Percentiles rank a stretch among this genome's conserved stretches.
These are phyloP conservation scores for Exophiala dermatitidis DNA, from an alignment of 2,329 filamentous ascomycete species.

Conservation along the genomic window DNA sequence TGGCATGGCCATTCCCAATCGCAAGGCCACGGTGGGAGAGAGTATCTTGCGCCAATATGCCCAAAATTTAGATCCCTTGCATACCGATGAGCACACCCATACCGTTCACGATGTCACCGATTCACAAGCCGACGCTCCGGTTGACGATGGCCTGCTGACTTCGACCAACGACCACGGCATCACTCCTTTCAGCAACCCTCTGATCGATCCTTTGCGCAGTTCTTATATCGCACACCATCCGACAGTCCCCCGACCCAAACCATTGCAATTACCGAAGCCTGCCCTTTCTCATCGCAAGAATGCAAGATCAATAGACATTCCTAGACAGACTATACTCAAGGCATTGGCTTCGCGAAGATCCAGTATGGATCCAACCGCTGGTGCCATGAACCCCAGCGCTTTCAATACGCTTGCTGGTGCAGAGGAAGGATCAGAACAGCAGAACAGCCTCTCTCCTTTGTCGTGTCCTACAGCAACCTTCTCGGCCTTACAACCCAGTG, in stretches of 20 bases:
- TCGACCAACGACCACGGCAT: slow-evolving; percentile 9
- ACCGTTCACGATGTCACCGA: slow-evolving; percentile 13
- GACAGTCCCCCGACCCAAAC: slow-evolving; percentile 31
- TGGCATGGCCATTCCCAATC: slow-evolving; percentile 27
- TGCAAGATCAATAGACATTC: slow-evolving; percentile 58
- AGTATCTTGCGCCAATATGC: slow-evolving; percentile 40
- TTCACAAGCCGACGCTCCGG: slow-evolving; percentile 22
- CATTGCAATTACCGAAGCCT: slow-evolving; percentile 33
- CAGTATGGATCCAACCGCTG: slow-evolving; percentile 53
- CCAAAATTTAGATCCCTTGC: slow-evolving; percentile 38
- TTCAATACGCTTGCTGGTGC: slow-evolving; percentile 4
- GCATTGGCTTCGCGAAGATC: slow-evolving; percentile 59
- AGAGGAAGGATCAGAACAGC: slow-evolving; percentile 16
- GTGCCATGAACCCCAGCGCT: slow-evolving; percentile 14
- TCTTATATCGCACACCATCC: slow-evolving; percentile 26
- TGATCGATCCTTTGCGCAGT: slow-evolving; percentile 28
- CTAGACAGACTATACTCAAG: slow-evolving; percentile 76
- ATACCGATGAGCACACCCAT: slow-evolving; percentile 33
- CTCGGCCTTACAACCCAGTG: slow-evolving; percentile 43
- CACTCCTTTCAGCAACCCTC: slow-evolving; percentile 22
- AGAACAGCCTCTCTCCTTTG: slow-evolving; percentile 40
- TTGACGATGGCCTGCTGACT: slow-evolving; percentile 15
- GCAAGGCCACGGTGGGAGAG: slow-evolving; percentile 28
- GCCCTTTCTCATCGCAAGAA: slow-evolving; percentile 42
- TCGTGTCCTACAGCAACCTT: slow-evolving; percentile 58